Evolutionary conservation across 225 moss, liverwort and hornwort species (phyloP).

Genomic region (Pseudoscleropodium purum): DNA sequence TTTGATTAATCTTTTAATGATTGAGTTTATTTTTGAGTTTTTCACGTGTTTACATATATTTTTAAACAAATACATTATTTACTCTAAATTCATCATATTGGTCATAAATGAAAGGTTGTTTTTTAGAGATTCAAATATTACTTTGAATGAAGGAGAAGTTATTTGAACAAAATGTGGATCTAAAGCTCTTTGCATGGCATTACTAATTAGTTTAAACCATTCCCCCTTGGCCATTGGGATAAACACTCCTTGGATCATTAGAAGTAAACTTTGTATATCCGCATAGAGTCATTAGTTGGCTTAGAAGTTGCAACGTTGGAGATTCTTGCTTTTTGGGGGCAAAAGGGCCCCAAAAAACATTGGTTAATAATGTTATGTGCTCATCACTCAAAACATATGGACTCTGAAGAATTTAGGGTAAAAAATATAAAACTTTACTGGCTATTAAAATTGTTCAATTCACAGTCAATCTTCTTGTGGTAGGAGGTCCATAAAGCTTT

Average conservation of each 20-base stretch:
- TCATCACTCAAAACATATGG: background rate
- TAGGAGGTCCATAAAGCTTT: too few relatives aligned
- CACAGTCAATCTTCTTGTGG: background rate
- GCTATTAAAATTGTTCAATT: background rate
- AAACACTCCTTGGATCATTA: too few relatives aligned
- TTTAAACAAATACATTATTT: background rate
- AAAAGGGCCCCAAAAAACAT: background rate
- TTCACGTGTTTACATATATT: background rate
- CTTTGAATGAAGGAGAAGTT: background rate
- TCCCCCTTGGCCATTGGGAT: too few relatives aligned
- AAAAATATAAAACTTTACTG: background rate
- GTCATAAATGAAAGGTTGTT: background rate
- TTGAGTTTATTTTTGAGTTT: background rate
- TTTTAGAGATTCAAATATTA: background rate
- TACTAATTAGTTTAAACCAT: too few relatives aligned
- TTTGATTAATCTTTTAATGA: background rate
- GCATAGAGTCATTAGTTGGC: too few relatives aligned
- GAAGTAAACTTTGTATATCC: too few relatives aligned
- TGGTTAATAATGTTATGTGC: too few relatives aligned
- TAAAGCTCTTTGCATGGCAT: too few relatives aligned
- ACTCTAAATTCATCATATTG: background rate
- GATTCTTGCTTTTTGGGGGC: fast-evolving
- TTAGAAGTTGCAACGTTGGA: fast-evolving
- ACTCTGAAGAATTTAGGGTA: background rate
- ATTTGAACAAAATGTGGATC: background rate